Conservation (phyloP, 2,329 filamentous ascomycete genomes). For the Phialophora chinensis region DNA sequence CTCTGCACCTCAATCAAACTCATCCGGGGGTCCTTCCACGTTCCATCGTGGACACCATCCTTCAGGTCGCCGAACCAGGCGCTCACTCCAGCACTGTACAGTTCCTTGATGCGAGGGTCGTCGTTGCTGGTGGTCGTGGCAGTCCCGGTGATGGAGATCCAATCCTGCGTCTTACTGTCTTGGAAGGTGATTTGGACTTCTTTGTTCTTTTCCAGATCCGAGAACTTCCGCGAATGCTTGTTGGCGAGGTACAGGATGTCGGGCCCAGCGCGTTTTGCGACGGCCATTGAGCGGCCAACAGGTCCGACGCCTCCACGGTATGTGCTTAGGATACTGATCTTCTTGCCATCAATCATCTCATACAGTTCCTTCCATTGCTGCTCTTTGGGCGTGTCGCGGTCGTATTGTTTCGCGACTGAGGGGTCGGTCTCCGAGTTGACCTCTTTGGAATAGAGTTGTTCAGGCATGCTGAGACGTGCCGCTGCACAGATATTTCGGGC, state of each 20-base stretch:
- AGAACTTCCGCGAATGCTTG: slow-evolving; percentile 54
- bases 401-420: slow-evolving; percentile 57
- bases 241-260: slow-evolving; percentile 60
- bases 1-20: slow-evolving; percentile 51
- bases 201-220: slow-evolving; percentile 51
- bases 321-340: slow-evolving; percentile 46
- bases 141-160: slow-evolving; percentile 54
- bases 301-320: slow-evolving; percentile 30
- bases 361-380: slow-evolving; percentile 57
- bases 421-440: slow-evolving; percentile 54
- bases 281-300: slow-evolving; percentile 54
- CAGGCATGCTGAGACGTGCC: slow-evolving; percentile 49
- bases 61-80: slow-evolving; percentile 60
- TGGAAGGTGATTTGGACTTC: slow-evolving; percentile 55
- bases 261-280: slow-evolving; percentile 52
- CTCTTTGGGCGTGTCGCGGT: slow-evolving; percentile 51
- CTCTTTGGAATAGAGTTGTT: slow-evolving; percentile 41
- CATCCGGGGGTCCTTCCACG: slow-evolving; percentile 56
- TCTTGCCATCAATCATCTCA: slow-evolving; percentile 53
- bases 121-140: slow-evolving; percentile 50
- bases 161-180: slow-evolving; percentile 54
- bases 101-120: slow-evolving; percentile 57
- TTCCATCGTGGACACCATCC: slow-evolving; percentile 56
- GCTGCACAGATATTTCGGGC: slow-evolving; percentile 5
- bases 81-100: slow-evolving; percentile 48